Evolutionary conservation across 2,329 filamentous ascomycete genomes (phyloP), one percentile per base, ranked within the genome.

Genomic region (Zasmidium cellare): DNA sequence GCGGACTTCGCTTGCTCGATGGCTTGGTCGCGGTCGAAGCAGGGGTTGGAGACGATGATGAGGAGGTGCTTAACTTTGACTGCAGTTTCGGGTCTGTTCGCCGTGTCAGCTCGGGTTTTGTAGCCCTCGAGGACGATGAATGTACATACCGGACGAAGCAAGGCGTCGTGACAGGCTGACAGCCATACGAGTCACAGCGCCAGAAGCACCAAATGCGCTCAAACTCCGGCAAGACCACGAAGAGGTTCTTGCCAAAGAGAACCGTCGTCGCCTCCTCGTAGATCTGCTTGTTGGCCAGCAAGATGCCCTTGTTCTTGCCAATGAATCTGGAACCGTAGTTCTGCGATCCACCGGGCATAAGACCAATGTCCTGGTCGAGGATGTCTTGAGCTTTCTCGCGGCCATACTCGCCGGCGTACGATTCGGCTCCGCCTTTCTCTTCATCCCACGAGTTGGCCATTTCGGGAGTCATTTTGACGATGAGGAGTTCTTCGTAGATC

Each of bases 221-320:
- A 1, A 18, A 49, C 25, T 60, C 35, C 14, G 55, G 55, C 2
- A 53, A 3, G 35, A 51, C 50, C 19, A 47, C 41, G 44, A 64
- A 66, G 20, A 52, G 28, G 52, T 67, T 66, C 46, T 60, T 41
- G 14, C 45, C 24, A 44, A 65, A 67, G 38, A 66, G 60, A 1
- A 58, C 52, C 3, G 46, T 41, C 28, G 57, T 60, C 3, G 65
- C 61, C 31, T 67, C 64, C 7, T 51, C 45, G 31, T 56, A 54
- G 16, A 66, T 59, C 25, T 66, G 61, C 54, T 65, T 66, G 56
- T 57, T 64, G 19, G 62, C 59, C 6, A 48, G 47, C n/a, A 67
- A 58, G 5, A 66, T 31, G 11, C 62, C 52, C 11, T 61, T 46
- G 16, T 59, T 53, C 12, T 56, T 23, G 12, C 24, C 48, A 38